Base-by-base conservation (phyloP, 441 rosid genomes). In the Eutrema salsugineum region DNA sequence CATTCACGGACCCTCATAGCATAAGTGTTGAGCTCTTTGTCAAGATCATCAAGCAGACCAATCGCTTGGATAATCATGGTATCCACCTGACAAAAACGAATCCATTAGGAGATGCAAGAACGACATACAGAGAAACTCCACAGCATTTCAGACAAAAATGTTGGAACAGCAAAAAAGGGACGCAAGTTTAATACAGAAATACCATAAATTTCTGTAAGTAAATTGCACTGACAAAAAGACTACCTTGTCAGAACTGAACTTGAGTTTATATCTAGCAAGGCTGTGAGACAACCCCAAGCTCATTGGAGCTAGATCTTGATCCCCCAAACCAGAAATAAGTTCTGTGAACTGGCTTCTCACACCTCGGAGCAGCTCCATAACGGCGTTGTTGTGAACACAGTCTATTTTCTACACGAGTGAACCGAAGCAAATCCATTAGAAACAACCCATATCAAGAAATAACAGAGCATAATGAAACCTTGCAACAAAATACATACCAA, bases 221-320 rank as follows among this genome's bases (percentile, higher is more conserved):
- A 24, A 24, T 32, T 15, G n/a, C 5, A 11, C 6, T 22, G 2
- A 59, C 17, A 55, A 51, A 51, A 51, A 51, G 32, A 9, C 4
- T 80, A 92, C 98, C 94, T 93, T 91, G 64, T 91, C 97, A 62
- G 96, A 84, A 61, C 96, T 91, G 80, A 91, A 86, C 78, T 91
- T 93, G 68, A 91, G 83, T 78, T 87, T 93, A 82, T 85, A 89
- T 75, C 97, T 81, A 39, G 94, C 91, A 36, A 93, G 75, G 50
- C 94, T 93, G 73, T 86, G 93, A 63, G 98, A 93, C 72, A 91
- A 83, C 72, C 94, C 97, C 81, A 88, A 83, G 63, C 94, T 91
- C 98, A 91, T 91, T 49, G 98, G 96, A 32, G 91, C 96, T 76
- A 93, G 77, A 75, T 93, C 98, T 72, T 91, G 97, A 38, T 73